Evolutionary conservation across 2,329 filamentous ascomycete genomes (phyloP), one percentile per base, ranked within the genome.

Genomic region (Ophiosphaerella narmari): DNA sequence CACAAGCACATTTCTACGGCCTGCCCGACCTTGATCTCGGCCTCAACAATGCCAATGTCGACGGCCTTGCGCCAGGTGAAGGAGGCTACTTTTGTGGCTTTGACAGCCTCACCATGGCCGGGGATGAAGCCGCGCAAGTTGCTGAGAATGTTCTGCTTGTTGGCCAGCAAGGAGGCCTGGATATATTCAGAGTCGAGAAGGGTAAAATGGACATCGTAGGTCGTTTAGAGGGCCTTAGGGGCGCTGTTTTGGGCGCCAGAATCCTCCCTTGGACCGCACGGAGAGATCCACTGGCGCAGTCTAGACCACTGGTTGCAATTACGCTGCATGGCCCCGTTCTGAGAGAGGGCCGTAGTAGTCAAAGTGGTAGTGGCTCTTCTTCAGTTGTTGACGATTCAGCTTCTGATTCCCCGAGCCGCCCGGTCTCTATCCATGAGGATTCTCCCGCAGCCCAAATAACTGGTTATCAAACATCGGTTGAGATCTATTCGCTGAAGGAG

Each of bases 401-500:
- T 8, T 66, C 65, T 5, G 71, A 73, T 11, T 70, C 70, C 21
- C 69, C 68, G 2, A 73, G 66, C 48, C 62, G 72, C n/a, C 70
- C 72, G 21, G 52, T 63, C 13, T 72, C 70, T 13, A 58, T 52
- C 18, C 58, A 58, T 24, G 70, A 63, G 14, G 59, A 68, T n/a
- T 55, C 60, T 12, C 42, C 60, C 3, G 52, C 62, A 14, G 56
- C 57, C 14, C 64, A 65, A 37, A 78, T 86, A 50, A 82, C 84
- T 42, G 80, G 81, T 39, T 95, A 93, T 65, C 91, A 96, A 72
- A 97, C 92, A 0, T 87, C 88, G 0, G 90, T 96, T 5, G 91
- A 97, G 61, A 78, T 97, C 0, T 96, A 93, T 72, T 97, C 92
- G 1, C 77, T 97, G 52, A 85, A 83, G 60, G 89, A 86, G n/a